Conservation (phyloP, 495 filamentous ascomycete species). For the Penicillium waksmanii region DNA sequence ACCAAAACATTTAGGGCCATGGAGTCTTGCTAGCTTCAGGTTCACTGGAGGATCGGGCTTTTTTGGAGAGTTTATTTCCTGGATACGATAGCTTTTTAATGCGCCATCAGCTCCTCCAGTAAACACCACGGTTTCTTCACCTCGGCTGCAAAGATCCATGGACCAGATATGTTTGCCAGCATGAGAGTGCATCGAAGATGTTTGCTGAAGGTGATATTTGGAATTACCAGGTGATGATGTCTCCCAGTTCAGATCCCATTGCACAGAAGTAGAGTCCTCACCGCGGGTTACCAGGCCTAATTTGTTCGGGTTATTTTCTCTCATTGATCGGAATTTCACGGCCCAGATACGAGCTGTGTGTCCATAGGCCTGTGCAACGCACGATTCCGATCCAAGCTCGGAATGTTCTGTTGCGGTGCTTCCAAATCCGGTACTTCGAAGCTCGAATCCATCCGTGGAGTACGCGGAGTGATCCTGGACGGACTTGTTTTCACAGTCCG, state of each 20-base stretch:
- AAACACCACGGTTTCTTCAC: constrained; percentile 52
- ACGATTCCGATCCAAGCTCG: constrained; percentile 36
- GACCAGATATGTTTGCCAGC: constrained; percentile 94
- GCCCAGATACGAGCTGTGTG: constrained; percentile 91
- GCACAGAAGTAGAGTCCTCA: constrained; percentile 74
- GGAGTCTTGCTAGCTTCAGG: constrained; percentile 31
- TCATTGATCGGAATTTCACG: constrained; percentile 62
- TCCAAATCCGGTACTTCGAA: constrained; percentile 50
- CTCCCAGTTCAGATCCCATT: constrained; percentile 64
- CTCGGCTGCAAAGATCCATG: constrained; percentile 47
- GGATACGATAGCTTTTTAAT: constrained; percentile 41
- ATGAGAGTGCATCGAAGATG: constrained; percentile 63
- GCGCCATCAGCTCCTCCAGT: constrained; percentile 87
- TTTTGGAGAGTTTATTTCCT: constrained; percentile 8
- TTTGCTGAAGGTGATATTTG: constrained; percentile 51
- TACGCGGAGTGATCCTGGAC: constrained; percentile 40
- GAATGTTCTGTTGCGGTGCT: constrained; percentile 18
- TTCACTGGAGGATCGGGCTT: not conserved
- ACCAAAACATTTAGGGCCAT: constrained; percentile 65
- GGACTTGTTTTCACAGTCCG: constrained; percentile 44
- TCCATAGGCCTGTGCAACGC: constrained; percentile 73
- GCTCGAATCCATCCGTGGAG: constrained; percentile 48
- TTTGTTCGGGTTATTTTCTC: constrained; percentile 19
- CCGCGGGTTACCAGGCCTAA: constrained; percentile 69
- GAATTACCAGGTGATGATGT: constrained; percentile 16